Conservation (phyloP, 2,329 filamentous ascomycete genomes). For the Alternaria gaisen region DNA sequence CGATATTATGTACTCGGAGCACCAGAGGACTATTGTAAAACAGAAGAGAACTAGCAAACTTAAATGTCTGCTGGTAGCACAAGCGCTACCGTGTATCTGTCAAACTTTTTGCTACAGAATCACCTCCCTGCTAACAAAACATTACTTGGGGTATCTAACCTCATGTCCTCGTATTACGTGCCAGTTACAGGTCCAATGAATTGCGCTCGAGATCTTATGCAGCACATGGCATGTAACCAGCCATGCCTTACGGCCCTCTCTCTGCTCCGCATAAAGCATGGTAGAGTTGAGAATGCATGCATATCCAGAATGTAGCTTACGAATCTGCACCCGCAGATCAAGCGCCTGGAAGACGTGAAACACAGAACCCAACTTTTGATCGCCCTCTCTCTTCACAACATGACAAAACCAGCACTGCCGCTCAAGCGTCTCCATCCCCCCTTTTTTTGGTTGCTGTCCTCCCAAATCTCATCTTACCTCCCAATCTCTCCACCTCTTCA, state of each 20-base stretch:
- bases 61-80: background rate
- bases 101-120: background rate
- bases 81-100: background rate
- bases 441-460: background rate
- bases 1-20: background rate
- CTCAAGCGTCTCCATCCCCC: background rate
- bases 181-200: background rate
- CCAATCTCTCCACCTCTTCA: conserved; percentile 19
- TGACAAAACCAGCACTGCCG: background rate
- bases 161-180: background rate
- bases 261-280: background rate
- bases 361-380: background rate
- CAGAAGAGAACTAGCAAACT: background rate
- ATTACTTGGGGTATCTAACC: conserved; percentile 1
- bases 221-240: background rate
- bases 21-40: background rate
- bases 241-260: background rate
- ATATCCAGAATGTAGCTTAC: background rate
- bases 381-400: background rate
- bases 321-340: background rate
- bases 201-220: background rate
- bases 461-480: conserved; percentile 17
- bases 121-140: background rate
- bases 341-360: background rate
- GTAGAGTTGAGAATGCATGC: background rate